Conservation (phyloP, 23 red algal species). For the Cyanidioschyzon merolae region DNA sequence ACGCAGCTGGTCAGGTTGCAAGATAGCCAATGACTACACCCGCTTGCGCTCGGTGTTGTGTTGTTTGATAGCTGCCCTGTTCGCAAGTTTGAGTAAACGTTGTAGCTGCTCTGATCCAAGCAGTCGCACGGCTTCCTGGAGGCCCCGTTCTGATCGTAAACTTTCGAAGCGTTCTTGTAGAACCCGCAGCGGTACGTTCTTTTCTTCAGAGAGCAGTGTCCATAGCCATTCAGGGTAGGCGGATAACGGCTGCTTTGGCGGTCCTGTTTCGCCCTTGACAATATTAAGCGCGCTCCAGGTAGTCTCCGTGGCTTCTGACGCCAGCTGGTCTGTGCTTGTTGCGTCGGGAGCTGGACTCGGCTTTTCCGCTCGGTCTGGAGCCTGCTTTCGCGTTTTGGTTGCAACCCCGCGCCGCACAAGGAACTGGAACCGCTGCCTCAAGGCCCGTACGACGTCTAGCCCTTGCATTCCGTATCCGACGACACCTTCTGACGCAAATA, state of each 20-base stretch:
- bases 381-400: no score
- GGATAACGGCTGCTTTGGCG: background rate
- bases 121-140: background rate
- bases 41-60: background rate
- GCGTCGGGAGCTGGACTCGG: no score
- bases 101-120: background rate
- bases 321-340: no score
- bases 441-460: no score
- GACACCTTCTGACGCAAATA: no score
- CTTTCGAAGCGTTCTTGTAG: background rate
- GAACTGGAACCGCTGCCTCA: no score
- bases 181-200: background rate
- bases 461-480: no score
- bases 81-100: constrained; percentile 2
- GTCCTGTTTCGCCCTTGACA: background rate
- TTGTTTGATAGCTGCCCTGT: background rate
- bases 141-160: background rate
- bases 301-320: background rate
- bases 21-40: background rate
- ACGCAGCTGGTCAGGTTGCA: no score
- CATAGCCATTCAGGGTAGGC: constrained; percentile 6
- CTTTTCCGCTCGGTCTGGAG: no score
- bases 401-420: no score
- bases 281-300: background rate
- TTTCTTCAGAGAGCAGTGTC: background rate